Percentiles rank a stretch among this genome's conserved stretches.
These are phyloP conservation scores for Crocinoboletus sp. DNA, from an alignment of 1,284 basidiomycete species.

Conservation along the genomic window DNA sequence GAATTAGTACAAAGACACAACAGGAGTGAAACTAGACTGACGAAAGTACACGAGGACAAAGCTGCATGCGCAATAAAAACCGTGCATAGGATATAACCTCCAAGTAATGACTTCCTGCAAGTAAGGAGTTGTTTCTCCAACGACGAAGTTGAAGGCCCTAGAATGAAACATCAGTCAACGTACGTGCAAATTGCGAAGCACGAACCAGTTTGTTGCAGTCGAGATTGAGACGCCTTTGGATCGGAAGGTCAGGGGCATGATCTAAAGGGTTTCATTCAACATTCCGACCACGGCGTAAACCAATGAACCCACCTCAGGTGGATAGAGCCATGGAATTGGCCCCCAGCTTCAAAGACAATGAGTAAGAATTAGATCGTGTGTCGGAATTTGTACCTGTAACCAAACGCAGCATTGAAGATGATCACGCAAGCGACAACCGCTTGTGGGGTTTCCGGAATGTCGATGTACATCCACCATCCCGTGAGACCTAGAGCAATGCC, in stretches of 20 bases:
- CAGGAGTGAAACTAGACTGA: slow-evolving; percentile 33
- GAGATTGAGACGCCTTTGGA: slow-evolving; percentile 95
- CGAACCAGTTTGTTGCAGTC: slow-evolving; percentile 64
- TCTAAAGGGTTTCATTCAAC: slow-evolving; percentile 44
- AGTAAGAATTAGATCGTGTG: background rate
- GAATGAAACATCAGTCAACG: slow-evolving; percentile 31
- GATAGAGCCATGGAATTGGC: slow-evolving; percentile 85
- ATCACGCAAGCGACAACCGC: slow-evolving; percentile 93
- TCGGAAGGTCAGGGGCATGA: slow-evolving; percentile 86
- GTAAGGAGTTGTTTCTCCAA: slow-evolving; percentile 87
- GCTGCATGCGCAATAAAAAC: slow-evolving; percentile 88
- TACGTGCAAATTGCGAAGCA: background rate
- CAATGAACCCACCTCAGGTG: slow-evolving; percentile 58
- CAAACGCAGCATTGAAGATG: slow-evolving; percentile 93
- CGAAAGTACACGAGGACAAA: slow-evolving; percentile 83
- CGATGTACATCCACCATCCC: slow-evolving; percentile 93
- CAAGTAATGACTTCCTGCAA: slow-evolving; percentile 90
- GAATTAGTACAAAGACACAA: background rate
- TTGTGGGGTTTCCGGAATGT: slow-evolving; percentile 78
- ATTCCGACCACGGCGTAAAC: background rate
- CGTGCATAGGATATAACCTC: slow-evolving; percentile 96
- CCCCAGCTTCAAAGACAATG: slow-evolving; percentile 49
- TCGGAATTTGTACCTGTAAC: slow-evolving; percentile 55
- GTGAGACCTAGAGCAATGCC: slow-evolving; percentile 71
- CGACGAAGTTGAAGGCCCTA: slow-evolving; percentile 86